Evolutionary conservation across 78 protist species (phyloP), one percentile per base, ranked within the genome.

Genomic region (Goniomonas avonlea): DNA sequence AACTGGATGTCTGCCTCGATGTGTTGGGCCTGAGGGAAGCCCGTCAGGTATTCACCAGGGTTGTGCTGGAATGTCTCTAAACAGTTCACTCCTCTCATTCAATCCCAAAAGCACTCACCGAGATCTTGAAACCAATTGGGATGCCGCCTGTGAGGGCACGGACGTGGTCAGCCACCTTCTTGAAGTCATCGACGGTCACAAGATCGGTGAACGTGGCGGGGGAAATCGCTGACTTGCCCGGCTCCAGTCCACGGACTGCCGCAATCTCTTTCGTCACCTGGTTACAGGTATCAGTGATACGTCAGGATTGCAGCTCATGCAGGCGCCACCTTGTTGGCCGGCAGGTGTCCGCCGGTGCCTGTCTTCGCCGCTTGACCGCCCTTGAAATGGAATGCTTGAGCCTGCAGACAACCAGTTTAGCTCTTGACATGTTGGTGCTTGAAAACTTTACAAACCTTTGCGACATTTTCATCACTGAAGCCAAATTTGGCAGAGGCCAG

Each of bases 361-460:
- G 71, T 63, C 71, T 63, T 63, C 45, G 71, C 71, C 38, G 38
- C 71, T 40, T 63, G 71, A 5, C 71, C 71, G 11, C 71, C 71
- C 38, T 63, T 63, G 71, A 63, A 63, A 29, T 63, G 71, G 71
- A 63, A 63, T 5, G 71, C 71, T 40, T 63, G 71, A 18, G 35
- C 11, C 27, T n/a, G n/a, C n/a, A n/a, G n/a, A n/a, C n/a, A n/a
- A n/a, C n/a, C n/a, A n/a, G n/a, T n/a, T n/a, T n/a, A n/a, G n/a
- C n/a, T n/a, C n/a, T n/a, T n/a, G n/a, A n/a, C n/a, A n/a, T n/a
- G n/a, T n/a, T n/a, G n/a, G n/a, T n/a, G n/a, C n/a, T n/a, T n/a
- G n/a, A n/a, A n/a, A n/a, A n/a, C n/a, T n/a, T n/a, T n/a, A n/a
- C n/a, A n/a, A n/a, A 45, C 50, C 25, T 63, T 63, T 37, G 11